Percentiles rank a stretch among this genome's conserved stretches.
Conservation (phyloP, 139 green algal genomes). For the Chlamydomonas eustigma region DNA sequence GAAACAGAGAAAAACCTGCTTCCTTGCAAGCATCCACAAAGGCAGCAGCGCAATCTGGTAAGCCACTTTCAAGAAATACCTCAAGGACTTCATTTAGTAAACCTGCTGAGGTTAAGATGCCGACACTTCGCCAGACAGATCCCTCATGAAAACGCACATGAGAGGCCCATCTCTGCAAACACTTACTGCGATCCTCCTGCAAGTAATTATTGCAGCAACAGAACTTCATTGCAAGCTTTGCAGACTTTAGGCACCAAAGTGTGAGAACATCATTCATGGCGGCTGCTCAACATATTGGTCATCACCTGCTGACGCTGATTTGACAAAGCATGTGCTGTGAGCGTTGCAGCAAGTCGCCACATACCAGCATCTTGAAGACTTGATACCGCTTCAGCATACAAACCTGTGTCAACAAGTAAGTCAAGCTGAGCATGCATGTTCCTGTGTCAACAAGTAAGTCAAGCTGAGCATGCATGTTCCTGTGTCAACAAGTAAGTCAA, state of each 20-base stretch:
- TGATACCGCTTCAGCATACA: constrained; percentile 42
- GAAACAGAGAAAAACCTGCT: constrained; percentile 39
- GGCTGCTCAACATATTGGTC: background rate
- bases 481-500: no score
- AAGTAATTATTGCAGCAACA: background rate
- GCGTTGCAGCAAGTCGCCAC: constrained; percentile 65
- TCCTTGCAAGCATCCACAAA: constrained; percentile 37
- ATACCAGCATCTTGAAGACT: constrained; percentile 66
- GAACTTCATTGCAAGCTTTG: background rate
- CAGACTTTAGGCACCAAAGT: background rate
- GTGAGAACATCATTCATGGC: background rate
- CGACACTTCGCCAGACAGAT: constrained; percentile 43
- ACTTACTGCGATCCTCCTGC: constrained; percentile 15
- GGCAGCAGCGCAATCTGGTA: constrained; percentile 57
- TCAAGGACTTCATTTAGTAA: constrained; percentile 37
- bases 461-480: no score
- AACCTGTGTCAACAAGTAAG: no score
- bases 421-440: no score
- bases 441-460: no score
- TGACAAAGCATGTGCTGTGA: constrained; percentile 48
- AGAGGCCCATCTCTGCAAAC: constrained; percentile 60
- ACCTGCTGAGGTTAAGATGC: constrained; percentile 43
- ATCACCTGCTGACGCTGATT: constrained; percentile 10
- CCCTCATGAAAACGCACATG: constrained; percentile 48
- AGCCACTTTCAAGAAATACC: constrained; percentile 37